Evolutionary conservation across 176 grass and related monocot species (phyloP), one percentile per base, ranked within the genome.

Genomic region (Musa schizocarpa): DNA sequence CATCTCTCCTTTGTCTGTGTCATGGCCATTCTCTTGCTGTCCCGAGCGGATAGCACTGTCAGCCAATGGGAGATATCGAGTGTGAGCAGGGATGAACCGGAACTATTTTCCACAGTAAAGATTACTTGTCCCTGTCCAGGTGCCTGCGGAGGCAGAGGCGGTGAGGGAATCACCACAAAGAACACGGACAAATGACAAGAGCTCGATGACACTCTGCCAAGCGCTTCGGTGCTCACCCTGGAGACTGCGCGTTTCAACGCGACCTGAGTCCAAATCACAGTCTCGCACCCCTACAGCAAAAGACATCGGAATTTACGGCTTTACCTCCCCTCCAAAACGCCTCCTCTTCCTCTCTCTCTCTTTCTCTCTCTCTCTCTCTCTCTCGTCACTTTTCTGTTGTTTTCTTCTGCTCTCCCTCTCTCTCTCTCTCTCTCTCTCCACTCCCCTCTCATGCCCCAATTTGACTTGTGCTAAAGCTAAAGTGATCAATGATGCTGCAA

Each of bases 381-480:
- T 52, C 34, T 25, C 13, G 12, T 43, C 20, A 51, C 26, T 76
- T 76, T 76, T 23, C 5, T 52, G 9, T 14, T 52, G 48, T 51
- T 64, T 52, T 25, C 48, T 65, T 64, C 4, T 52, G 12, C 3
- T 11, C 17, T 13, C 19, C 2, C 29, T 29, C 29, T 29, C 29
- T 29, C 29, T 29, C 22, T 22, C 22, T 22, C 29, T 63, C 24
- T 53, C 74, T 51, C 29, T 16, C n/a, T 17, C 66, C 2, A 1
- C 2, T 1, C 2, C 26, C 14, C 16, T 17, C 55, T n/a, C 74
- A 65, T 64, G 57, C 43, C 9, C 75, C 75, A 19, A 52, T 77
- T 77, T 77, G 75, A 77, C 75, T 77, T 77, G 61, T 77, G 75
- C 73, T 77, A 77, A 77, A 77, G 59, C 48, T 65, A 77, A 77